These are phyloP conservation scores for Tetrahymena thermophila DNA, from an alignment of 73 alveolate species.

Conservation along the genomic window DNA sequence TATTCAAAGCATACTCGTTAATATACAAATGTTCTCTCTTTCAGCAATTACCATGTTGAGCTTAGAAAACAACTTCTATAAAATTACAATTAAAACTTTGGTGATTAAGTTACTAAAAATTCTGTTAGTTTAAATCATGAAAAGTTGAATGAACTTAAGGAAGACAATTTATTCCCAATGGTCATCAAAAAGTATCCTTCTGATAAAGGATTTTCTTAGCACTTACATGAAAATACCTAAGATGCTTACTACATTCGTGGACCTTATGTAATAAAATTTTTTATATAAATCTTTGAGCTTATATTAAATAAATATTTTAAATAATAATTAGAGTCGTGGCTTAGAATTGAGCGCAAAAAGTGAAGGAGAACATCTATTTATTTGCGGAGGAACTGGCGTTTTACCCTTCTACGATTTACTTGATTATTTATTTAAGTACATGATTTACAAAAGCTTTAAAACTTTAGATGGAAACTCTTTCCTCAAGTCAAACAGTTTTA, in stretches of 20 bases:
- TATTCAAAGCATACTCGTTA: neutral
- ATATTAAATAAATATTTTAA: neutral
- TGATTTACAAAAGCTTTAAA: neutral
- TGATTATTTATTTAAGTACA: conserved; percentile 4
- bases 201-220: neutral
- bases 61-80: neutral
- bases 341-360: neutral
- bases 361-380: conserved; percentile 10
- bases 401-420: conserved; percentile 33
- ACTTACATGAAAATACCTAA: neutral
- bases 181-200: neutral
- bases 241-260: neutral
- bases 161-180: neutral
- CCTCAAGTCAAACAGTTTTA: neutral
- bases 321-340: neutral
- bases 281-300: neutral
- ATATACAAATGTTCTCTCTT: neutral
- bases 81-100: neutral
- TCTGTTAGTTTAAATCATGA: neutral
- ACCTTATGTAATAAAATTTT: neutral
- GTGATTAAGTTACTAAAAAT: neutral
- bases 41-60: neutral
- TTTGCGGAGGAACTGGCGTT: conserved; percentile 42
- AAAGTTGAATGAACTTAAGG: neutral
- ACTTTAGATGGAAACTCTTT: neutral